Conservation (phyloP, 176 grass and related monocot genomes). For the Carex littledalei region DNA sequence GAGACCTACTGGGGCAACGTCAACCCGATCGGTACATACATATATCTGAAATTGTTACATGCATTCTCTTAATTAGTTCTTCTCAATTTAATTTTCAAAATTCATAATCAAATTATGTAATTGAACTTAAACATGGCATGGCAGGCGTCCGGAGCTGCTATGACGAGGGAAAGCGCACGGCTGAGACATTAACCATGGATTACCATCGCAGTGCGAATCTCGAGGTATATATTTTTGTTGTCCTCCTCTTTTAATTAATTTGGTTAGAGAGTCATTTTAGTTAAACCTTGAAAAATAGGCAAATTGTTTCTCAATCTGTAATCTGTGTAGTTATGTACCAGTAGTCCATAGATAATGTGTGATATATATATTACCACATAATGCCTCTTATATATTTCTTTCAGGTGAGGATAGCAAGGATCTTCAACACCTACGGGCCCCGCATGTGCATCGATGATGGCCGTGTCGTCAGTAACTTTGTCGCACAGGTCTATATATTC, state of each 20-base stretch:
- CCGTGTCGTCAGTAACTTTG: slow-evolving; percentile 93
- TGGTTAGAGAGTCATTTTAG: too few species aligned
- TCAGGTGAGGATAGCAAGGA: slow-evolving; percentile 78
- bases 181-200: slow-evolving; percentile 93
- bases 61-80: background rate
- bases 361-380: background rate
- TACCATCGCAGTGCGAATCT: slow-evolving; percentile 87
- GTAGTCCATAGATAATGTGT: background rate
- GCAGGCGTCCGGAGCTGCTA: slow-evolving; percentile 91
- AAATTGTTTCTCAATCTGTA: background rate
- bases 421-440: slow-evolving; percentile 89
- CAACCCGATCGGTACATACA: slow-evolving; percentile 71
- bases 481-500: slow-evolving; percentile 60
- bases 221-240: slow-evolving; percentile 33
- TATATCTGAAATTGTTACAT: slow-evolving; percentile 5
- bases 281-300: background rate
- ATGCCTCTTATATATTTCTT: background rate
- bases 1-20: slow-evolving; percentile 99
- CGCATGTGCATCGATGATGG: slow-evolving; percentile 97
- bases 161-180: slow-evolving; percentile 80
- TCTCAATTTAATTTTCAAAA: background rate
- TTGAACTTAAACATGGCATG: background rate
- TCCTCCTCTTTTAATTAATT: background rate
- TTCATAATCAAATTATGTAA: background rate
- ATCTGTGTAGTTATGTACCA: too few species aligned